Base-by-base conservation (phyloP, 2,329 filamentous ascomycete species). In the Aspergillus thermomutatus region DNA sequence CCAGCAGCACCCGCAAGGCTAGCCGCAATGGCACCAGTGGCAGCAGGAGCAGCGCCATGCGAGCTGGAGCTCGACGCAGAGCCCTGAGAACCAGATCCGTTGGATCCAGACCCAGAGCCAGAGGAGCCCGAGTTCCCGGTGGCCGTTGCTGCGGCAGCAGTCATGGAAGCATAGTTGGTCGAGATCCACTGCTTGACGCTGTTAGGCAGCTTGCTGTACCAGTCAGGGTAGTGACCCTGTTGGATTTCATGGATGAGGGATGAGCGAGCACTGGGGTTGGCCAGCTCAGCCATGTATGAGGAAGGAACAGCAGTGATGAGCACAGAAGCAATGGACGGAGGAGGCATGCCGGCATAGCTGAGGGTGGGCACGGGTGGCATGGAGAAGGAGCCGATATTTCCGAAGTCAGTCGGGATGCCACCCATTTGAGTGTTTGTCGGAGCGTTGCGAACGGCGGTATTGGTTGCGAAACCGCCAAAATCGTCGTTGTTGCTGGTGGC, bases 301-400 rank as follows among this genome's bases (percentile, higher is more conserved):
- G 53, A 37, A 0, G 70, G 70, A 5, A 72, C 50, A 10, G 65
- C 68, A 4, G 69, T 70, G 50, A 58, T 57, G 37, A 71, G 58
- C 11, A 65, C 63, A 4, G 59, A 55, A 34, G 65, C 34, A 52
- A 71, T 63, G n/a, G 67, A 67, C 8, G 58, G 28, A 3, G 67
- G 66, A 5, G 65, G 65, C 26, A 57, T 37, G 37, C 55, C 57
- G 28, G 43, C 21, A 5, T 45, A 40, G 17, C 49, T 54, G 11
- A 48, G 55, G 50, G 56, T 55, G 21, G 61, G 53, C 34, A 53
- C 54, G 28, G 48, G 14, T 28, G 48, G 28, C 17, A 28, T 46
- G 43, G 43, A 21, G 21, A 26, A 46, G 43, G 23, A 23, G 23
- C 10, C 3, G 21, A 25, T 3, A 23, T 21, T 21, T 21, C 8